phyloP scores from a whole-genome alignment of 495 filamentous ascomycete genomes.

The Cryomyces minteri region DNA sequence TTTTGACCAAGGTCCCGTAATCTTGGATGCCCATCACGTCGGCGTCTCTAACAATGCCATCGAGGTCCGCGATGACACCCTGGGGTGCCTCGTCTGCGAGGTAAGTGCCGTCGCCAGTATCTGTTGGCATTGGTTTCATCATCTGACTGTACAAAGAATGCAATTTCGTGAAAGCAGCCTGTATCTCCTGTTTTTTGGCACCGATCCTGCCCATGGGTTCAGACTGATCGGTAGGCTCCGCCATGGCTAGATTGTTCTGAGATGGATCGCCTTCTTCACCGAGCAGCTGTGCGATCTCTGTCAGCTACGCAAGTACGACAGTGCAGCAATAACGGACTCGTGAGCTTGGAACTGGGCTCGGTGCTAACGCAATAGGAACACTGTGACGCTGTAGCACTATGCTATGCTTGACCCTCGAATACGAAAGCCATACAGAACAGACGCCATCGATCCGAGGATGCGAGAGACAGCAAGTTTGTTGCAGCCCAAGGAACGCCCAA shows the following conservation, averaged over 20 bases:
- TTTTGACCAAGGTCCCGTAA: background rate
- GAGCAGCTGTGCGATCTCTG: too few relatives aligned
- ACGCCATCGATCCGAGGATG: too few relatives aligned
- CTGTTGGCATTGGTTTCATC: slow-evolving; percentile 12
- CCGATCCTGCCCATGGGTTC: background rate
- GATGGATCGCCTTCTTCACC: too few relatives aligned
- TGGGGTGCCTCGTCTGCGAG: slow-evolving; percentile 16
- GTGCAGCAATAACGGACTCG: too few relatives aligned
- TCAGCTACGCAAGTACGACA: too few relatives aligned
- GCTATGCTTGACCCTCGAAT: too few relatives aligned
- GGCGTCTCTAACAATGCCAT: background rate
- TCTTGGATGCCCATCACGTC: background rate
- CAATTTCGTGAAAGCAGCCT: slow-evolving; percentile 8
- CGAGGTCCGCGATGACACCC: slow-evolving; percentile 14
- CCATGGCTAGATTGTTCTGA: background rate
- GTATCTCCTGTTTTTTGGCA: slow-evolving; percentile 1
- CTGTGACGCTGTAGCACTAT: too few relatives aligned
- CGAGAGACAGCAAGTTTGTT: too few relatives aligned
- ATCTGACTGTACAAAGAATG: slow-evolving; percentile 9
- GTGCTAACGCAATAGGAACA: too few relatives aligned
- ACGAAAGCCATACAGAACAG: too few relatives aligned
- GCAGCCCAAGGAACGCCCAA: too few relatives aligned
- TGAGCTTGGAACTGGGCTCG: too few relatives aligned
- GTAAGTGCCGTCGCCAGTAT: slow-evolving; percentile 23
- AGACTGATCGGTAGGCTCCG: background rate